Evolutionary conservation across 495 filamentous ascomycete species (phyloP), one percentile per base, ranked within the genome.

Genomic region (Parathielavia appendiculata): DNA sequence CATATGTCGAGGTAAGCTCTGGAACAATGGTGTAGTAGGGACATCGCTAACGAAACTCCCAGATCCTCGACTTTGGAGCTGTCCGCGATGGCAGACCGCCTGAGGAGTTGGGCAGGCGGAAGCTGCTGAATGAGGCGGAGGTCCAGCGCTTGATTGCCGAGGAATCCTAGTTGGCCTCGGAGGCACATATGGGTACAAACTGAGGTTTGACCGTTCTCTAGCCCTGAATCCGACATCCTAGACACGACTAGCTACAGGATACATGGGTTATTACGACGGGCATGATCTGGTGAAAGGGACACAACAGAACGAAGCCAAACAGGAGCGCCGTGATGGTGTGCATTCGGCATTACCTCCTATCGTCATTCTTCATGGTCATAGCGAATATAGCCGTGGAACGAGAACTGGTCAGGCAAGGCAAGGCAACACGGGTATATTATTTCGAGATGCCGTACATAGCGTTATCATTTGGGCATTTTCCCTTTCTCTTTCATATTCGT

Each of bases 31-130:
- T 9, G 14, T 10, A 35, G 14, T 23, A 34, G 3, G 2, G 35
- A 2, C 35, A 22, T 19, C 34, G 14, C 61, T 67, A 49, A 69
- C 65, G 2, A 39, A 30, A 46, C 0, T 22, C 16, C 20, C 14
- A 91, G 89, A 88, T 92, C 58, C 85, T 92, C 55, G 89, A 93
- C 68, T 98, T 98, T 68, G 93, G 93, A 50, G 92, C 93, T 49
- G 83, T 85, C 41, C 83, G 93, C 51, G 89, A 92, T 61, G 90
- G 89, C 45, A 79, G 87, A 41, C 81, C 90, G 6, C 81, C 83
- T 11, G 83, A 87, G 60, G 81, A 89, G 59, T 84, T 91, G 11
- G 91, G 92, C 26, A 82, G 81, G 56, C 85, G 93, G 40, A 89
- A 92, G 41, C 81, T 93, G 1, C 85, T 96, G 38, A 89, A 95